Evolutionary conservation across 192 early-diverging fungal species (phyloP).

Genomic region (Coemansia sp.): DNA sequence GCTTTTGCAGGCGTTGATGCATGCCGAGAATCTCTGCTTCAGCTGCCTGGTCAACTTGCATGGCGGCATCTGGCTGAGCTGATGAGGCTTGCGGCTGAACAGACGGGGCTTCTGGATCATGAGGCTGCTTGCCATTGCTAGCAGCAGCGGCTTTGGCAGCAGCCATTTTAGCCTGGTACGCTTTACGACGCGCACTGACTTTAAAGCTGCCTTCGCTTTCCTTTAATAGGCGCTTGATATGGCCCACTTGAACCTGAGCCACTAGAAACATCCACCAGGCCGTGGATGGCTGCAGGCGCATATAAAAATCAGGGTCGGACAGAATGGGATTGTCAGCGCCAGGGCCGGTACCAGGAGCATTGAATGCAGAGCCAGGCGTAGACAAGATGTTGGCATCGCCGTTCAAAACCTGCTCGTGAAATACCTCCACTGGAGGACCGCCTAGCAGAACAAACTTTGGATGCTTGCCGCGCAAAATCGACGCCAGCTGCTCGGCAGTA

Average conservation of each 20-base stretch:
- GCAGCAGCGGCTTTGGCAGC: slow-evolving; percentile 5
- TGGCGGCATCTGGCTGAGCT: neutral
- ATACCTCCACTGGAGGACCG: slow-evolving; percentile 26
- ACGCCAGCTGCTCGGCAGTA: slow-evolving; percentile 50
- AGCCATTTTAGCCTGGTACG: slow-evolving; percentile 10
- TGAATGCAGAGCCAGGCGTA: slow-evolving; percentile 46
- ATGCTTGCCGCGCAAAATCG: slow-evolving; percentile 51
- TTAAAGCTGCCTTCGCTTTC: slow-evolving; percentile 52
- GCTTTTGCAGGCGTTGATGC: slow-evolving; percentile 12
- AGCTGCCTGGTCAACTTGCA: slow-evolving; percentile 6
- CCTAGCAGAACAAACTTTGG: slow-evolving; percentile 50
- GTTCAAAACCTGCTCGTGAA: slow-evolving; percentile 39
- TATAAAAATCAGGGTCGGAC: slow-evolving; percentile 51
- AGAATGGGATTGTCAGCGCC: slow-evolving; percentile 53
- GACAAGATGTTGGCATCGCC: slow-evolving; percentile 50
- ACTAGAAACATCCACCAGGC: slow-evolving; percentile 56
- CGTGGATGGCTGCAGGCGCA: slow-evolving; percentile 53
- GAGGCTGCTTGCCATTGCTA: neutral
- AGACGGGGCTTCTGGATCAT: neutral
- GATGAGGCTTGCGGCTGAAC: neutral
- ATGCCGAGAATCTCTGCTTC: slow-evolving; percentile 4
- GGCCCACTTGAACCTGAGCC: slow-evolving; percentile 52
- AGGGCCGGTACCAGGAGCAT: slow-evolving; percentile 45
- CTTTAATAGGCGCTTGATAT: slow-evolving; percentile 50
- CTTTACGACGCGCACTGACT: slow-evolving; percentile 34